phyloP scores from a whole-genome alignment of 225 moss, liverwort and hornwort genomes.

The Bryum argenteum region DNA sequence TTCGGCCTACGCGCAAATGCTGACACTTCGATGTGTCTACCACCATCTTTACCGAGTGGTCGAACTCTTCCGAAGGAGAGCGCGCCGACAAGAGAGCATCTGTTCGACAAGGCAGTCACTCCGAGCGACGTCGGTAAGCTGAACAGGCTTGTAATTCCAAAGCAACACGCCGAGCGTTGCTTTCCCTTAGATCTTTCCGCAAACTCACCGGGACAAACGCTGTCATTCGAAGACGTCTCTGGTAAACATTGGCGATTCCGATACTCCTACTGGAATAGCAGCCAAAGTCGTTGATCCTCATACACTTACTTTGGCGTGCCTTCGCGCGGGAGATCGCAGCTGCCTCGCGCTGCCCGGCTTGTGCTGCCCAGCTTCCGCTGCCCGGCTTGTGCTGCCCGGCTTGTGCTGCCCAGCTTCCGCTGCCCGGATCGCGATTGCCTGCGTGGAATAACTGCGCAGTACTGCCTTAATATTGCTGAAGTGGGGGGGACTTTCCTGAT shows the following conservation, averaged over 20 bases:
- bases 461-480: too few relatives aligned
- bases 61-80: slow-evolving; percentile 31
- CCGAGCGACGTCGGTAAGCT: slow-evolving; percentile 99
- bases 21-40: slow-evolving; percentile 36
- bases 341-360: too few relatives aligned
- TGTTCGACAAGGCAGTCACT: slow-evolving; percentile 97
- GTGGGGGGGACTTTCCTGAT: too few relatives aligned
- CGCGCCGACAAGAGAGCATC: slow-evolving; percentile 66
- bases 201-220: slow-evolving; percentile 92
- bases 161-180: slow-evolving; percentile 97
- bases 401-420: too few relatives aligned
- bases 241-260: slow-evolving; percentile 99
- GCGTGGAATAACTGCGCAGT: too few relatives aligned
- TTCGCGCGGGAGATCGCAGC: too few relatives aligned
- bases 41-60: slow-evolving; percentile 45
- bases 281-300: too few relatives aligned
- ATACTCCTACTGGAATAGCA: slow-evolving; percentile 99
- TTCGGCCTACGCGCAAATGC: slow-evolving; percentile 31
- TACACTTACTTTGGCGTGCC: too few relatives aligned
- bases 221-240: slow-evolving; percentile 90
- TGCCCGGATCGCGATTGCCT: too few relatives aligned
- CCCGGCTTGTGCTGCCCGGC: too few relatives aligned
- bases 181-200: slow-evolving; percentile 89
- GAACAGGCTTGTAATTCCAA: slow-evolving; percentile 94
- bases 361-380: too few relatives aligned